A percentile compares a stretch with the other conserved stretches of the same genome.
These are phyloP conservation scores for Elymus sibiricus DNA, from an alignment of 176 grass and related monocot genomes.

Conservation along the genomic window DNA sequence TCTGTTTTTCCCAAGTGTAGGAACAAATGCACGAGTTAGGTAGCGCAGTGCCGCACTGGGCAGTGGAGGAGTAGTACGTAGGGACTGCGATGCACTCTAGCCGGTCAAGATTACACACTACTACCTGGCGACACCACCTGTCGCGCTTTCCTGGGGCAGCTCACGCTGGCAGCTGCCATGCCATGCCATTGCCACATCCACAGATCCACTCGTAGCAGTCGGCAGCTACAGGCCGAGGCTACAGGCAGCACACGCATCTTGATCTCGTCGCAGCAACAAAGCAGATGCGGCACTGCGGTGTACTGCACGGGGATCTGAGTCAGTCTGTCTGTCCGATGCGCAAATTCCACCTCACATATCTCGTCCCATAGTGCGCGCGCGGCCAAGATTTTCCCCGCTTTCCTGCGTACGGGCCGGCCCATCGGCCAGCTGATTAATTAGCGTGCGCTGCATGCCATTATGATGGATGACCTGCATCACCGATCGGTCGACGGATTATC, in stretches of 20 bases:
- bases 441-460: constrained; percentile 15
- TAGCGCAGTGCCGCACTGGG: not conserved
- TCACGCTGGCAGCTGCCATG: not conserved
- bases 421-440: not conserved
- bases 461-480: constrained; percentile 3
- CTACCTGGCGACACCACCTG: not conserved
- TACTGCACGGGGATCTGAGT: not conserved
- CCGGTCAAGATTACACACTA: not conserved
- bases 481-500: not conserved
- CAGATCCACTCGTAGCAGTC: not conserved
- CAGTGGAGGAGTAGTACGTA: not conserved
- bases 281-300: not conserved
- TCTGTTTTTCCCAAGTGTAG: too few relatives aligned
- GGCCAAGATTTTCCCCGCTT: not conserved
- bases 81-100: not conserved
- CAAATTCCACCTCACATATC: not conserved
- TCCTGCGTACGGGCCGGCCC: not conserved
- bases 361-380: not conserved
- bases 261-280: not conserved
- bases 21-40: not conserved
- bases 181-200: not conserved
- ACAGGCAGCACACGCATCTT: not conserved
- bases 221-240: not conserved
- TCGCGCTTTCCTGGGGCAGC: constrained; percentile 26
- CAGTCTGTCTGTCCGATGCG: not conserved